phyloP scores from a whole-genome alignment of 1,284 basidiomycete species.

The Cerioporus squamosus region DNA sequence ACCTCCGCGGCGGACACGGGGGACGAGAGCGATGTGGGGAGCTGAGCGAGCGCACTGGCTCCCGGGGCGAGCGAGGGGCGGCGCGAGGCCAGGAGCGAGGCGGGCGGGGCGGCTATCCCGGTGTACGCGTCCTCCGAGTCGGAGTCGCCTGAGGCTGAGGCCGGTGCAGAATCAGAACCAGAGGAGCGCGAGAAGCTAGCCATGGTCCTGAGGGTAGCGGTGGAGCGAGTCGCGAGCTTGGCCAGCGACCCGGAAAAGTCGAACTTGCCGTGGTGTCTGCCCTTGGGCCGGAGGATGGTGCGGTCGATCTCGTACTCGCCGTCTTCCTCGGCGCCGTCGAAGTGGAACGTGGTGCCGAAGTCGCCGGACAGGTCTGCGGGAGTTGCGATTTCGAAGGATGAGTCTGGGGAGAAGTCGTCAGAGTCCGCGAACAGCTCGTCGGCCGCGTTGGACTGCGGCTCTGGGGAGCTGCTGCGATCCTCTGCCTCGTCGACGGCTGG shows the following conservation, averaged over 20 bases:
- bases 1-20: slow-evolving; percentile 8
- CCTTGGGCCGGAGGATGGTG: slow-evolving; percentile 9
- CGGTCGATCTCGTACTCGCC: slow-evolving; percentile 15
- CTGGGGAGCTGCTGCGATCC: background rate
- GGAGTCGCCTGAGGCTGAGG: background rate
- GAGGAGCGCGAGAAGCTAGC: background rate
- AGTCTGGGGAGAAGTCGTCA: background rate
- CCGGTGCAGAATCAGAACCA: background rate
- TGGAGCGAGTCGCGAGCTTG: slow-evolving; percentile 7
- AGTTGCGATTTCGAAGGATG: background rate
- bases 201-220: background rate
- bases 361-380: background rate
- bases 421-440: slow-evolving; percentile 4
- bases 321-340: slow-evolving; percentile 4
- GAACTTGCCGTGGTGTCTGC: slow-evolving; percentile 1
- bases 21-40: slow-evolving; percentile 1
- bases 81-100: slow-evolving; percentile 8
- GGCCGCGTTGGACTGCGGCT: background rate
- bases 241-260: slow-evolving; percentile 7
- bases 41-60: background rate
- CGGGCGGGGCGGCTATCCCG: background rate
- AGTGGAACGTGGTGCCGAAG: background rate
- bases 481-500: slow-evolving; percentile 3
- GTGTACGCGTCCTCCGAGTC: background rate
- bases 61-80: slow-evolving; percentile 11